Evolutionary conservation across 768 basidiomycete species (phyloP).

Genomic region (Lactarius sp.): DNA sequence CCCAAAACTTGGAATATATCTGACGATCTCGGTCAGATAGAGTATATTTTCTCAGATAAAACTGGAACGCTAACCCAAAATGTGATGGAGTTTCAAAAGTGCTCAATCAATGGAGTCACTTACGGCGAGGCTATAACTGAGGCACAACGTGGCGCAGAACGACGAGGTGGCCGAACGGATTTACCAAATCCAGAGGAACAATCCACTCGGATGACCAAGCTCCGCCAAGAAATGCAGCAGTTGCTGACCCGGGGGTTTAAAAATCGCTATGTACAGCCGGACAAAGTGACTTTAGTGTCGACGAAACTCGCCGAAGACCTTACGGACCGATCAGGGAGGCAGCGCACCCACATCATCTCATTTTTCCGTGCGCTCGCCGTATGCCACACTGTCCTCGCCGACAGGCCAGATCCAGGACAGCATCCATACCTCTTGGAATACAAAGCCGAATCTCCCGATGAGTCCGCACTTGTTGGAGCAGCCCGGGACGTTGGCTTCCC

Average conservation of each 20-base stretch:
- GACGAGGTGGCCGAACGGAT: constrained; percentile 69
- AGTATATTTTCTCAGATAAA: constrained; percentile 92
- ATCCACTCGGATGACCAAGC: constrained; percentile 50
- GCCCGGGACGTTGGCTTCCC: constrained; percentile 93
- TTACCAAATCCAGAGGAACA: constrained; percentile 67
- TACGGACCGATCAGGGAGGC: constrained; percentile 51
- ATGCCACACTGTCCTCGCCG: constrained; percentile 88
- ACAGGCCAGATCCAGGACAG: constrained; percentile 57
- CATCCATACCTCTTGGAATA: constrained; percentile 70
- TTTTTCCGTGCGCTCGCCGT: constrained; percentile 96
- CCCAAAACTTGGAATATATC: constrained; percentile 99
- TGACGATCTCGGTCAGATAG: constrained; percentile 97
- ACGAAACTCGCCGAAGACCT: constrained; percentile 81
- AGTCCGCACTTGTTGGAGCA: constrained; percentile 88
- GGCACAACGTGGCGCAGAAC: constrained; percentile 88
- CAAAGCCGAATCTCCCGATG: constrained; percentile 96
- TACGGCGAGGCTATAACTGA: constrained; percentile 97
- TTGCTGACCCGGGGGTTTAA: constrained; percentile 76
- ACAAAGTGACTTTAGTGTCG: constrained; percentile 83
- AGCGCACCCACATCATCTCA: constrained; percentile 62
- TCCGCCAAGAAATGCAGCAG: constrained; percentile 74
- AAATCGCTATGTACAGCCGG: constrained; percentile 77
- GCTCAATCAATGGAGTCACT: constrained; percentile 73
- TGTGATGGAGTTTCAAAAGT: constrained; percentile 98
- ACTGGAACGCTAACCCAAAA: constrained; percentile 98